Evolutionary conservation across 2,329 filamentous ascomycete species (phyloP).

Genomic region (Sporothrix luriei): DNA sequence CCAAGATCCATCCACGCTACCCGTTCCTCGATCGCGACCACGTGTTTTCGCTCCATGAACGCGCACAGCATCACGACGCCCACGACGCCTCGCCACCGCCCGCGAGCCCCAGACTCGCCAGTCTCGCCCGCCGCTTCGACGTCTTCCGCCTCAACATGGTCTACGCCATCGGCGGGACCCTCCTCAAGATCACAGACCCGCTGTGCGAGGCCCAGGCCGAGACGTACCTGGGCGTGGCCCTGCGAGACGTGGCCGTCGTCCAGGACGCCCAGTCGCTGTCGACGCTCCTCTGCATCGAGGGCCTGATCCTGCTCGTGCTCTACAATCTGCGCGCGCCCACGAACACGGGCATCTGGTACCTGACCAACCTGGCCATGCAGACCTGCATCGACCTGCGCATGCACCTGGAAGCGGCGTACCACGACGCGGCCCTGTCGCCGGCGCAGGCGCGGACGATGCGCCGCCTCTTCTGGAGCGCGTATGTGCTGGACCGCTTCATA

Average conservation of each 20-base stretch:
- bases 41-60: slow-evolving; percentile 49
- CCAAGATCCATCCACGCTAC: slow-evolving; percentile 48
- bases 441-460: slow-evolving; percentile 36
- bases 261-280: slow-evolving; percentile 46
- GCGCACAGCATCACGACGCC: slow-evolving; percentile 40
- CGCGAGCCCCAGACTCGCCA: slow-evolving; percentile 35
- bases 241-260: slow-evolving; percentile 53
- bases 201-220: slow-evolving; percentile 37
- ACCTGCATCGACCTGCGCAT: slow-evolving; percentile 56
- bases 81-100: slow-evolving; percentile 34
- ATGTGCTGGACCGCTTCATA: slow-evolving; percentile 53
- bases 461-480: slow-evolving; percentile 56
- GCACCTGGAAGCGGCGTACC: slow-evolving; percentile 41
- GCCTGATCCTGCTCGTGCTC: slow-evolving; percentile 54
- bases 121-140: slow-evolving; percentile 45
- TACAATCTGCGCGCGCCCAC: slow-evolving; percentile 55
- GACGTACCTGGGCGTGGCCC: slow-evolving; percentile 53
- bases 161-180: slow-evolving; percentile 55
- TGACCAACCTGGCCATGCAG: slow-evolving; percentile 57
- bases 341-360: slow-evolving; percentile 57
- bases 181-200: slow-evolving; percentile 52
- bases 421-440: neutral
- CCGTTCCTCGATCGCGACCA: slow-evolving; percentile 53
- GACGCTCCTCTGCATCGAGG: slow-evolving; percentile 55
- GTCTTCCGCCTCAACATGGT: slow-evolving; percentile 56